Evolutionary conservation across 192 early-diverging fungal genomes (phyloP).

Genomic region (Rhizoclosmatium globosum): DNA sequence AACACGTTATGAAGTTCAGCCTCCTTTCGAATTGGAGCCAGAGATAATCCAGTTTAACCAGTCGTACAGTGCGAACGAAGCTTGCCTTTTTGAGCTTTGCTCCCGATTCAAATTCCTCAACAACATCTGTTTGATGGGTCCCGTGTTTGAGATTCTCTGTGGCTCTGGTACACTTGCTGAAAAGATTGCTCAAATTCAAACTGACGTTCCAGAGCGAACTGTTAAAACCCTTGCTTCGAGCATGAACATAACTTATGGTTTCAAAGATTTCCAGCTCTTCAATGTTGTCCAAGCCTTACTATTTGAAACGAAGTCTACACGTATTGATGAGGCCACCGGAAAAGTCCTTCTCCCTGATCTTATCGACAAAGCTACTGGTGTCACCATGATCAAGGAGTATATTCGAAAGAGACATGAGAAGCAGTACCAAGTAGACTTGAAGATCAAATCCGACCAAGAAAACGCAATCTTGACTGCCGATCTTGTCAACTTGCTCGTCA

Average conservation of each 20-base stretch:
- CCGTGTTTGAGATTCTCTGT: slow-evolving; percentile 31
- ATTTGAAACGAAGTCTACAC: slow-evolving; percentile 22
- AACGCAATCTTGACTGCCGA: slow-evolving; percentile 18
- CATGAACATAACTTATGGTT: slow-evolving; percentile 8
- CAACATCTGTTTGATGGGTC: slow-evolving; percentile 17
- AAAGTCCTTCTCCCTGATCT: slow-evolving; percentile 14
- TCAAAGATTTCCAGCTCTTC: slow-evolving; percentile 4
- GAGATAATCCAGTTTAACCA: neutral
- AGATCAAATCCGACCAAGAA: slow-evolving; percentile 32
- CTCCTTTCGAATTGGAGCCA: slow-evolving; percentile 32
- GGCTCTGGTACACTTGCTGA: neutral
- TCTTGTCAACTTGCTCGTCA: slow-evolving; percentile 17
- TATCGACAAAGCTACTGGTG: neutral
- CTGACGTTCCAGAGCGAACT: slow-evolving; percentile 7
- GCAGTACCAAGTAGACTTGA: slow-evolving; percentile 35
- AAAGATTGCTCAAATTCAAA: slow-evolving; percentile 15
- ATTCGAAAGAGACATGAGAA: slow-evolving; percentile 22
- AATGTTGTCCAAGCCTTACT: slow-evolving; percentile 33
- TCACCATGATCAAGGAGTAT: neutral
- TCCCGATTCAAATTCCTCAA: slow-evolving; percentile 32
- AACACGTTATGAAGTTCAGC: neutral
- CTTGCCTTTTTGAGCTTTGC: slow-evolving; percentile 16
- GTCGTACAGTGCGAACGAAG: slow-evolving; percentile 25
- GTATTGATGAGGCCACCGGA: slow-evolving; percentile 31
- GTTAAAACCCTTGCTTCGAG: neutral